Evolutionary conservation across 208 protist genomes (phyloP).

Genomic region (Wallacemonas sp.): DNA sequence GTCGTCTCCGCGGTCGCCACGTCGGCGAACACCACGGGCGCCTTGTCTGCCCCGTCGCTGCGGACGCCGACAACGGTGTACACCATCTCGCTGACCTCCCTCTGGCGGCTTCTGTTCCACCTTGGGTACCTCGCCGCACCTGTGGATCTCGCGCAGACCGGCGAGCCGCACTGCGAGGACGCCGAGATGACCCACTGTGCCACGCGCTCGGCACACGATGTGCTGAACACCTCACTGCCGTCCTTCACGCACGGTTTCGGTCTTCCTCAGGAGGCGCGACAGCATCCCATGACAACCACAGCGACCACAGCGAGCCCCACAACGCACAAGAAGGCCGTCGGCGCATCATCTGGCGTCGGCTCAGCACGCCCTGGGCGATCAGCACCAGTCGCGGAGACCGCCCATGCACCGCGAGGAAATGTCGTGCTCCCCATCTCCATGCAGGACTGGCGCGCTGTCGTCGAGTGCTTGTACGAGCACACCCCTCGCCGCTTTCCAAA

Average conservation of each 20-base stretch:
- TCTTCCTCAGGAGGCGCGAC: neutral
- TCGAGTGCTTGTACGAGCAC: slow-evolving; percentile 42
- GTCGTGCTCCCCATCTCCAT: slow-evolving; percentile 27
- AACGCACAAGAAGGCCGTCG: neutral
- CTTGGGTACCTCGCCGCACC: slow-evolving; percentile 27
- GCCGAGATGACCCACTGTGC: too few species aligned
- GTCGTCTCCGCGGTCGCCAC: neutral
- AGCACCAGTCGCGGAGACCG: neutral
- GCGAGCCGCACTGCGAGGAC: neutral
- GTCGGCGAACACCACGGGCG: neutral
- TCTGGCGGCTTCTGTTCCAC: slow-evolving; percentile 44
- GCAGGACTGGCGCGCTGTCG: slow-evolving; percentile 49
- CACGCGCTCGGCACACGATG: too few species aligned
- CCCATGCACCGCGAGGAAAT: neutral
- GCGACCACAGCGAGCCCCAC: neutral
- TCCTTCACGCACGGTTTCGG: slow-evolving; percentile 4
- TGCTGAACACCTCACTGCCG: neutral
- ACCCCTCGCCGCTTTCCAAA: slow-evolving; percentile 11
- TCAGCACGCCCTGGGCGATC: too few species aligned
- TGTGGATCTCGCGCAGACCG: neutral
- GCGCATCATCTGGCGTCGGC: too few species aligned
- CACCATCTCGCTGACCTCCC: slow-evolving; percentile 33
- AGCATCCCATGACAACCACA: neutral
- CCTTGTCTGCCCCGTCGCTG: slow-evolving; percentile 4
- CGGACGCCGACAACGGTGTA: slow-evolving; percentile 1